Base-by-base conservation (phyloP, 768 basidiomycete species). In the Filobasidium floriforme region DNA sequence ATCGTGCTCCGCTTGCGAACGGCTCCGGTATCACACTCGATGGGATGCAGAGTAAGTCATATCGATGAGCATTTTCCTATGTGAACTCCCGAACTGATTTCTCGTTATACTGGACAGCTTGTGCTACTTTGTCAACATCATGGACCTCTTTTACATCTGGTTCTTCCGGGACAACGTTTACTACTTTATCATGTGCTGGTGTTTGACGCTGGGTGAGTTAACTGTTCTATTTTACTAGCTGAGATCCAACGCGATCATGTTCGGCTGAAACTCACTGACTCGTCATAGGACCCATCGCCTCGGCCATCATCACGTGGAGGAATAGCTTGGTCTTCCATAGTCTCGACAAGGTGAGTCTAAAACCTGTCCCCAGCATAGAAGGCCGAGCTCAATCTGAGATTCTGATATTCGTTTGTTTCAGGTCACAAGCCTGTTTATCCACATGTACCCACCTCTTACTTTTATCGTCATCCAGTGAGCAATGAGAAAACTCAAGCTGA, bases 261-360 rank as follows among this genome's bases (percentile, higher is more conserved):
- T 37, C 4, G 3, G 32, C 32, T 37, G 32, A 37, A 37, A 37
- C 3, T 9, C 4, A 37, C 32, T 37, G 32, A 4, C 32, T 29
- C 59, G 49, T 37, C 28, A 15, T 61, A 79, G 77, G 92, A 0
- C 85, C 89, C 0, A 84, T 96, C 40, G 93, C 90, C 0, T 90
- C 89, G 61, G 93, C 94, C 0, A 92, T 98, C 59, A 90, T 97
- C 71, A 97, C 94, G 11, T 99, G 96, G 96, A 84, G 96, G 68
- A 99, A 99, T 74, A 93, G 90, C 70, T 85, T 99, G 26, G 96
- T 99, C 1, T 99, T 99, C 81, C 96, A 99, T 73, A 92, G 94
- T 73, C 84, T 86, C 63, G 96, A 99, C 78, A 98, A 98, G 79
- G 72, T 69, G 46, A 19, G 63, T 44, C 22, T 24, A 7, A n/a